Evolutionary conservation across 306 rosid species (phyloP).

Genomic region (Vigna mungo): DNA sequence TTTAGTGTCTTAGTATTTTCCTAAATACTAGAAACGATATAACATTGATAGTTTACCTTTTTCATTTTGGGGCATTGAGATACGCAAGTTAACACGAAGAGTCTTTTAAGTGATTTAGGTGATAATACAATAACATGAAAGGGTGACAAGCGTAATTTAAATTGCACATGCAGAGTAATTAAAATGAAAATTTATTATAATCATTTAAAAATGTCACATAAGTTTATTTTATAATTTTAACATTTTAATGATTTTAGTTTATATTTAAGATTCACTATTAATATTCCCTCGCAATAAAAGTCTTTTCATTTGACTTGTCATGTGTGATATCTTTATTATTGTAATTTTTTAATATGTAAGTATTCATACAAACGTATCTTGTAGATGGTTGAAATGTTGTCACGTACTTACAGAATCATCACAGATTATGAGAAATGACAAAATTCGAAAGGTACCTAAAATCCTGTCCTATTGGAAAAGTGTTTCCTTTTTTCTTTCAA

Average conservation of each 20-base stretch:
- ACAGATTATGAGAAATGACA: background rate
- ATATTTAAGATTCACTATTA: background rate
- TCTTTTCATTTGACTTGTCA: background rate
- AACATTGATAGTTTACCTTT: no score
- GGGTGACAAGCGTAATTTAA: background rate
- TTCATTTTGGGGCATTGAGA: no score
- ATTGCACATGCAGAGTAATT: background rate
- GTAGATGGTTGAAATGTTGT: background rate
- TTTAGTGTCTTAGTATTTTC: no score
- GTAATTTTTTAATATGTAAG: background rate
- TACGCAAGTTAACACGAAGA: no score
- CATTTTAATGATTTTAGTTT: background rate
- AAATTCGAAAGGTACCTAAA: background rate
- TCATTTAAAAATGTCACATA: background rate
- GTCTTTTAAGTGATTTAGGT: no score
- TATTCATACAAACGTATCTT: background rate
- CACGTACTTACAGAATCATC: background rate
- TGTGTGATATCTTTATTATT: background rate
- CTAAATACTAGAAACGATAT: no score
- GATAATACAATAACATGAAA: background rate
- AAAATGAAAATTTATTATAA: background rate
- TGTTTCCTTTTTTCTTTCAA: background rate
- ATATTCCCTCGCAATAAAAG: background rate
- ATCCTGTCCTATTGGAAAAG: background rate
- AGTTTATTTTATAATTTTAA: background rate